A percentile compares a stretch with the other conserved stretches of the same genome.
Conservation (phyloP, 1,284 basidiomycete genomes). For the Rhodotorula sp. region DNA sequence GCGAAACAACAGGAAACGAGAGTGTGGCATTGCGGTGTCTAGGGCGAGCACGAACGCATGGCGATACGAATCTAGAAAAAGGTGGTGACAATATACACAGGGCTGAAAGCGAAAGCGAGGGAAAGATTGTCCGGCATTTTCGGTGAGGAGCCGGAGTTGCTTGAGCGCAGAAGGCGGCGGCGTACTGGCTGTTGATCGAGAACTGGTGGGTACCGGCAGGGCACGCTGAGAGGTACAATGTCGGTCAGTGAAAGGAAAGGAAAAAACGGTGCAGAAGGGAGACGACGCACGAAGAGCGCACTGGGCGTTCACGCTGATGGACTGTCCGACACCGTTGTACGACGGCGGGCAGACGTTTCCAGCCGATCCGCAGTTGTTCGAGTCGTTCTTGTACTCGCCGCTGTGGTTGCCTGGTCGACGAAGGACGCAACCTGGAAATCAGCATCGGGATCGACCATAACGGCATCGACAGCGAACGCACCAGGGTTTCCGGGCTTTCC, state of each 20-base stretch:
- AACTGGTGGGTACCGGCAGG: not conserved
- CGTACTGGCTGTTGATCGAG: not conserved
- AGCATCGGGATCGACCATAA: not conserved
- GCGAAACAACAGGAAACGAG: not conserved
- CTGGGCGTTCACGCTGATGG: slow-evolving; percentile 2
- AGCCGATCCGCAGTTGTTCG: slow-evolving; percentile 15
- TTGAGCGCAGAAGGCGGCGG: not conserved
- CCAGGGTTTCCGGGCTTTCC: not conserved
- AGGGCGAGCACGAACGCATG: not conserved
- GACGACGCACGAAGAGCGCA: slow-evolving; percentile 5
- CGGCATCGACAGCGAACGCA: not conserved
- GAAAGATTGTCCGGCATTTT: not conserved
- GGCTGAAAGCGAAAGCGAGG: not conserved
- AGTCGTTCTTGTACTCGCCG: not conserved
- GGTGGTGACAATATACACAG: not conserved
- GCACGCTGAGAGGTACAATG: not conserved
- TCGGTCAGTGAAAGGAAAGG: too few species aligned
- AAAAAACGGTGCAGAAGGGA: not conserved
- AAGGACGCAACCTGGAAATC: too few species aligned
- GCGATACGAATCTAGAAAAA: not conserved
- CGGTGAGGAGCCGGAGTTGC: not conserved
- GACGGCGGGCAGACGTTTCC: slow-evolving; percentile 8
- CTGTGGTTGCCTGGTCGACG: not conserved
- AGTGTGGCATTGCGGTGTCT: not conserved
- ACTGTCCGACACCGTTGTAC: slow-evolving; percentile 13